phyloP scores from a whole-genome alignment of 352 stramenopile species.

The Phytophthora melonis region DNA sequence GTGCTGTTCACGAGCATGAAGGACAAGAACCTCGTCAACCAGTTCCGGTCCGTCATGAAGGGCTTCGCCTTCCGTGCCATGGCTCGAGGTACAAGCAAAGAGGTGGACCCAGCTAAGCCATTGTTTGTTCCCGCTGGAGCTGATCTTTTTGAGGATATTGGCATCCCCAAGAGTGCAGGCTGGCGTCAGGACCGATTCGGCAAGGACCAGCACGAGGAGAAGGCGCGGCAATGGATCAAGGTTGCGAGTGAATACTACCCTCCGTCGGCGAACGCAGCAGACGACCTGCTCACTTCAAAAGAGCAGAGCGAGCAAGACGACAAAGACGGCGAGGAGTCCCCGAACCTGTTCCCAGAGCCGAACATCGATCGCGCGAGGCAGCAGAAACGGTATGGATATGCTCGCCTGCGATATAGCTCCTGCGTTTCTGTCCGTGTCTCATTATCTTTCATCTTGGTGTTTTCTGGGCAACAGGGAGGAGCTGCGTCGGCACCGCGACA shows the following conservation, averaged over 20 bases:
- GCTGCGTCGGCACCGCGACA: constrained; percentile 69
- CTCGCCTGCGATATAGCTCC: background rate
- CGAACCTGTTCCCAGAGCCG: constrained; percentile 64
- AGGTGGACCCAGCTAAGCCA: constrained; percentile 71
- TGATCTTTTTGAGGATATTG: constrained; percentile 83
- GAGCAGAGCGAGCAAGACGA: constrained; percentile 39
- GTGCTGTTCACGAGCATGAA: constrained; percentile 89
- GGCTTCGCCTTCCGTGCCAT: constrained; percentile 67
- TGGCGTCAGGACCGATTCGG: constrained; percentile 60
- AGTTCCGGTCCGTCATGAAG: constrained; percentile 78
- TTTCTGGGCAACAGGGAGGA: constrained; percentile 54
- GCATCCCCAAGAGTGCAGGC: constrained; percentile 62
- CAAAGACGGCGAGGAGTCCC: constrained; percentile 35
- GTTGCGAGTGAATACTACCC: constrained; percentile 72
- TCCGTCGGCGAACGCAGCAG: constrained; percentile 46
- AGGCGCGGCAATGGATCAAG: constrained; percentile 76
- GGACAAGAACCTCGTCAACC: constrained; percentile 82
- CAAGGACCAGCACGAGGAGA: constrained; percentile 67
- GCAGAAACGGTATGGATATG: constrained; percentile 59
- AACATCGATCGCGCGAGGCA: constrained; percentile 76
- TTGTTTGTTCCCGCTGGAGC: constrained; percentile 77
- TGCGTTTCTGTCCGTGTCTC: background rate
- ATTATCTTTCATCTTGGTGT: background rate
- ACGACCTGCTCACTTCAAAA: constrained; percentile 35
- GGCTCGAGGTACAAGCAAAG: constrained; percentile 58